A percentile compares a stretch with the other conserved stretches of the same genome.
These are phyloP conservation scores for Penicillium freii DNA, from an alignment of 2,329 filamentous ascomycete genomes.

Conservation along the genomic window DNA sequence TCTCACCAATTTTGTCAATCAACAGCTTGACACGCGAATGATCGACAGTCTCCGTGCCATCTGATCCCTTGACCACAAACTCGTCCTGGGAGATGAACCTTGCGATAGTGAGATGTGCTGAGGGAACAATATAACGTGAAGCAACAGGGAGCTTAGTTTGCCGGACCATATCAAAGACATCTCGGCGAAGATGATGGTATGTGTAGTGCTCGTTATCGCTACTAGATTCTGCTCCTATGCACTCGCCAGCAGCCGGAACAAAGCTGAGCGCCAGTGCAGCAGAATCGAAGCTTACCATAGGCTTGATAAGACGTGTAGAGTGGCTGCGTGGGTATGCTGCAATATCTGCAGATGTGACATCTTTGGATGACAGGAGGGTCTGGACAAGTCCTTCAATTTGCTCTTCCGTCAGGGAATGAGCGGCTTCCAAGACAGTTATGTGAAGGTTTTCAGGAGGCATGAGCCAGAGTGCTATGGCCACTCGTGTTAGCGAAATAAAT, in stretches of 20 bases:
- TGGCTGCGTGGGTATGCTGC: conserved; percentile 64
- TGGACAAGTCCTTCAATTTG: conserved; percentile 66
- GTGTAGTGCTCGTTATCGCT: conserved; percentile 64
- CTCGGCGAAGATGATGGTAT: conserved; percentile 83
- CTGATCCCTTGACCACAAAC: conserved; percentile 42
- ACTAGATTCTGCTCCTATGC: conserved; percentile 35
- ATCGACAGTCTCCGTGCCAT: conserved; percentile 31
- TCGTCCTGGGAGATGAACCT: conserved; percentile 71
- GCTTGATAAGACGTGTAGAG: conserved; percentile 73
- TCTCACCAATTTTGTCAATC: conserved; percentile 67
- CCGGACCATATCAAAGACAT: conserved; percentile 64
- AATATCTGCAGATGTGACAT: conserved; percentile 42
- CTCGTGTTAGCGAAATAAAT: background rate
- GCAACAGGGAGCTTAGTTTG: conserved; percentile 64
- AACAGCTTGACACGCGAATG: conserved; percentile 60
- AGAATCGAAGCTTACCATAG: conserved; percentile 77
- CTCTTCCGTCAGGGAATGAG: conserved; percentile 70
- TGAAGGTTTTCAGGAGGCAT: conserved; percentile 81
- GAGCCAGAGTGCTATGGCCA: conserved; percentile 67
- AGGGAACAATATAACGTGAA: conserved; percentile 83
- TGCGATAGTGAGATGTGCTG: conserved; percentile 80
- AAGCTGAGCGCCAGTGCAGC: conserved; percentile 83
- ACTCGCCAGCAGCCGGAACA: conserved; percentile 70
- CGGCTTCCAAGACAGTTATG: conserved; percentile 76
- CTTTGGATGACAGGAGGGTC: conserved; percentile 42